Conservation (phyloP, 1,139 yeast genomes). For the Pichia sp. region DNA sequence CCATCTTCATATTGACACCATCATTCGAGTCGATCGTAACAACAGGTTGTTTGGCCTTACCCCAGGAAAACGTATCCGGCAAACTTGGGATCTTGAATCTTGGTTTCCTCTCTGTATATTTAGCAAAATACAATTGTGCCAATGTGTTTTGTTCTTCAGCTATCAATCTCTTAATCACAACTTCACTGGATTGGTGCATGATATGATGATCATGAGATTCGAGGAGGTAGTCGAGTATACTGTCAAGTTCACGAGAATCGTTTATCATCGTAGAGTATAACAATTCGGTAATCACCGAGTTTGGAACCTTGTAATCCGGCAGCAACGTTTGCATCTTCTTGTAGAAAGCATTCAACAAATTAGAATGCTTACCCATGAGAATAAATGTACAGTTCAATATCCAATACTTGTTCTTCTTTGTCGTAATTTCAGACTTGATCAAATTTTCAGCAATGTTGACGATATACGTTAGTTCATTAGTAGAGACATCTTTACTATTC, state of each 20-base stretch:
- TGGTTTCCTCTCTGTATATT: constrained; percentile 9
- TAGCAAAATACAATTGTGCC: constrained; percentile 20
- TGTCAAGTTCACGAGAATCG: constrained; percentile 15
- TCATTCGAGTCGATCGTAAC: constrained; percentile 9
- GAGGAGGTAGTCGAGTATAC: constrained; percentile 10
- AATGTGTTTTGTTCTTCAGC: constrained; percentile 10
- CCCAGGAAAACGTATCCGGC: constrained; percentile 6
- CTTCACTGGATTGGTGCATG: constrained; percentile 11
- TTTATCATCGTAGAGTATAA: constrained; percentile 11
- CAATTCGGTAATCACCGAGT: constrained; percentile 4
- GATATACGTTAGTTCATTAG: constrained; percentile 11
- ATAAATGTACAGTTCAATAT: constrained; percentile 15
- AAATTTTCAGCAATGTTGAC: constrained; percentile 13
- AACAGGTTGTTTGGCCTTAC: constrained; percentile 7
- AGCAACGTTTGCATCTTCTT: constrained; percentile 10
- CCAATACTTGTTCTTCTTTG: constrained; percentile 8
- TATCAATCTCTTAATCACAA: constrained; percentile 13
- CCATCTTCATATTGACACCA: constrained; percentile 13
- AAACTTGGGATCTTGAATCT: constrained; percentile 10
- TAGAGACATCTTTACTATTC: constrained; percentile 1
- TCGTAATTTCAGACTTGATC: constrained; percentile 1
- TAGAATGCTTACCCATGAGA: constrained; percentile 16
- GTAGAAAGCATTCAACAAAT: constrained; percentile 16
- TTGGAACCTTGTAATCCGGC: constrained; percentile 17
- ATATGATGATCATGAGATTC: constrained; percentile 1